phyloP scores from a whole-genome alignment of 352 stramenopile genomes.

The Paralagenidium karlingii region DNA sequence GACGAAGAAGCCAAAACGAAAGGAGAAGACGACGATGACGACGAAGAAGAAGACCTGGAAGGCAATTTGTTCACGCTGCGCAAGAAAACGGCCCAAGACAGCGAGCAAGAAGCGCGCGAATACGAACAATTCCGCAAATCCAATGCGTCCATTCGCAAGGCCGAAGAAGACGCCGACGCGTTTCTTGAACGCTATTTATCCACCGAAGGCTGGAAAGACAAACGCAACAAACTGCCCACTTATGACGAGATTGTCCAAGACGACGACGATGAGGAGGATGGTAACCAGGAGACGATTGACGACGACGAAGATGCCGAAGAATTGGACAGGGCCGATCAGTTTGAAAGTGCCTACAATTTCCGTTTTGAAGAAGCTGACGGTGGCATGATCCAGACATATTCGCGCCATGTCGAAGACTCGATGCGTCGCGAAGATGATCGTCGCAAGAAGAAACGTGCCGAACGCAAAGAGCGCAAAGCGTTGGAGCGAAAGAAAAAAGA shows the following conservation, averaged over 20 bases:
- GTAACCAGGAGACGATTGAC: no score
- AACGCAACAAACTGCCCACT: conserved; percentile 36
- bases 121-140: conserved; percentile 55
- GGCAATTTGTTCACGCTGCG: conserved; percentile 60
- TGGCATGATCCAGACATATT: conserved; percentile 74
- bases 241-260: conserved; percentile 78
- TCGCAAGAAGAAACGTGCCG: conserved; percentile 90
- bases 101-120: conserved; percentile 57
- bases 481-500: conserved; percentile 94
- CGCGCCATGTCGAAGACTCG: conserved; percentile 73
- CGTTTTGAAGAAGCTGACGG: conserved; percentile 95
- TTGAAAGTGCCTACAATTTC: conserved; percentile 99
- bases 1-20: no score
- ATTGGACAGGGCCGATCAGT: conserved; percentile 92
- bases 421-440: conserved; percentile 94
- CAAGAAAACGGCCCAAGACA: conserved; percentile 45
- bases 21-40: no score
- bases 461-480: conserved; percentile 90
- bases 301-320: conserved; percentile 85
- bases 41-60: conserved; percentile 54
- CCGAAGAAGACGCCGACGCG: conserved; percentile 50
- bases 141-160: conserved; percentile 39
- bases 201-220: conserved; percentile 76
- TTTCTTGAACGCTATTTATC: conserved; percentile 75
- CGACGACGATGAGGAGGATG: conserved; percentile 83